A percentile compares a stretch with the other conserved stretches of the same genome.
Conservation (phyloP, 2,329 filamentous ascomycete species). For the Fusarium nematophilum region DNA sequence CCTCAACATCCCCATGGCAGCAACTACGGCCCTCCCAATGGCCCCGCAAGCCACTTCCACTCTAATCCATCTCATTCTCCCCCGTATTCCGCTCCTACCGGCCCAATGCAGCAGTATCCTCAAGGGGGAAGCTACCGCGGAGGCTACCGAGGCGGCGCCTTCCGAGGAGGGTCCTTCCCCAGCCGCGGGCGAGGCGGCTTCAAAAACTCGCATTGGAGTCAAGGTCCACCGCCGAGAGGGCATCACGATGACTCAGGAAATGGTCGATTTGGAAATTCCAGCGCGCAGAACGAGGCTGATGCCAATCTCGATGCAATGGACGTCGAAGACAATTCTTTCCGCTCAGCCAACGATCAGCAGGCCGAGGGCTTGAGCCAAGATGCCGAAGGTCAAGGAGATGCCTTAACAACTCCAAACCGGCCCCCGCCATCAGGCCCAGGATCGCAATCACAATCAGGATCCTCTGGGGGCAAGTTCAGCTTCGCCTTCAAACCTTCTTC, state of each 20-base stretch:
- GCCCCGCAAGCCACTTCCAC: conserved; percentile 66
- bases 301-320: conserved; percentile 29
- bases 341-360: conserved; percentile 36
- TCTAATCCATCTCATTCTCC: conserved; percentile 60
- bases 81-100: conserved; percentile 67
- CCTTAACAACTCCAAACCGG: conserved; percentile 66
- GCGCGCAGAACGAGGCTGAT: conserved; percentile 25
- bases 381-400: conserved; percentile 55
- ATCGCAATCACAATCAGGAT: conserved; percentile 57
- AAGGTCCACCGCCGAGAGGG: conserved; percentile 36
- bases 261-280: conserved; percentile 29
- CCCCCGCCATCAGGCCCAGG: conserved; percentile 66
- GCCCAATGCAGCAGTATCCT: conserved; percentile 66
- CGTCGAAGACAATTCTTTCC: conserved; percentile 37
- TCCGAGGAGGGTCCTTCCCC: conserved; percentile 69
- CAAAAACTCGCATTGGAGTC: conserved; percentile 75
- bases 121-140: conserved; percentile 59
- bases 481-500: conserved; percentile 88
- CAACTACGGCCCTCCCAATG: conserved; percentile 63
- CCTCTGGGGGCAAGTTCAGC: conserved; percentile 80
- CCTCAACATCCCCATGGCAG: conserved; percentile 66
- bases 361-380: conserved; percentile 47
- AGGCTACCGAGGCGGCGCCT: conserved; percentile 64
- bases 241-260: conserved; percentile 37
- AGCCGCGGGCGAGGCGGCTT: conserved; percentile 70